These are phyloP conservation scores for Pigoraptor vietnamica DNA, from an alignment of 78 protist genomes.

Conservation along the genomic window DNA sequence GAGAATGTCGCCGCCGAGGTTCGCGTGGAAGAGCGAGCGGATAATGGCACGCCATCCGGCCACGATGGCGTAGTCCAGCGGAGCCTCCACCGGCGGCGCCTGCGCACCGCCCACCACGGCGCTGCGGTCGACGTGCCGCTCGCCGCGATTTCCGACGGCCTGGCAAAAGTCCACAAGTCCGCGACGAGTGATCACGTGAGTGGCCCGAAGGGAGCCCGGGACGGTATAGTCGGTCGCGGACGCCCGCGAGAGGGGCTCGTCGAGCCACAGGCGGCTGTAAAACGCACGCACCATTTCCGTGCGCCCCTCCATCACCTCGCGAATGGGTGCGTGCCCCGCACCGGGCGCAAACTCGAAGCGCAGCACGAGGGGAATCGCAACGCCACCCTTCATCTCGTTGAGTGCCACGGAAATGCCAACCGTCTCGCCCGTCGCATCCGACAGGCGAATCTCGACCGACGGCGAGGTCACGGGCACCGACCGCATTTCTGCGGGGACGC, in stretches of 20 bases:
- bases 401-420: not conserved
- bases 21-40: constrained; percentile 7
- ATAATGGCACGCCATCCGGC: constrained; percentile 46
- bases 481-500: not conserved
- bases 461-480: not conserved
- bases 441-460: not conserved
- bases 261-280: constrained; percentile 44
- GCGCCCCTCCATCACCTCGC: constrained; percentile 27
- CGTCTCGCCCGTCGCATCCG: not conserved
- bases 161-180: constrained; percentile 12
- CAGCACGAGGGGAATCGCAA: constrained; percentile 14
- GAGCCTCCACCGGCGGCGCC: constrained; percentile 15
- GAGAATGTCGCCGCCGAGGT: constrained; percentile 33
- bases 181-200: not conserved
- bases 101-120: not conserved
- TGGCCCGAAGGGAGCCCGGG: not conserved
- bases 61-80: constrained; percentile 59
- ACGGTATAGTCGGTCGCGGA: not conserved
- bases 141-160: not conserved
- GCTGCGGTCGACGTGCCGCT: not conserved
- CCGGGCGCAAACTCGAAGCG: constrained; percentile 11
- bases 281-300: constrained; percentile 19
- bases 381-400: not conserved
- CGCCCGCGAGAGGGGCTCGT: not conserved
- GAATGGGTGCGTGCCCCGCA: constrained; percentile 29